Percentiles rank a stretch among this genome's conserved stretches.
These are phyloP conservation scores for Dendryphion nanum DNA, from an alignment of 2,329 filamentous ascomycete species.

Conservation along the genomic window DNA sequence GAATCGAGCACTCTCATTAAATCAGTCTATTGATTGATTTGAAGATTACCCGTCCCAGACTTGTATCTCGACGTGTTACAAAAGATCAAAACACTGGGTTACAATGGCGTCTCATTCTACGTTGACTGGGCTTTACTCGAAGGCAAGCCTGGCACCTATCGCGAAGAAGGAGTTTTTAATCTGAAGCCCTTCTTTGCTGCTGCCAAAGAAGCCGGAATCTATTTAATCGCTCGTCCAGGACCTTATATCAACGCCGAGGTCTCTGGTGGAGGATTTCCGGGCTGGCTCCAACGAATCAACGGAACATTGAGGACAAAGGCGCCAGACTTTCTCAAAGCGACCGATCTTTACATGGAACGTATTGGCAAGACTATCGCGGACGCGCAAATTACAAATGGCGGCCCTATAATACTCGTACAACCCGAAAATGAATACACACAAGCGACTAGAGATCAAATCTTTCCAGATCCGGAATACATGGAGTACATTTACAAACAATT, in stretches of 20 bases:
- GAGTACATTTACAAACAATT: slow-evolving; percentile 68
- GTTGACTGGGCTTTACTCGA: slow-evolving; percentile 76
- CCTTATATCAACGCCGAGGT: slow-evolving; percentile 79
- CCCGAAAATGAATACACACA: slow-evolving; percentile 78
- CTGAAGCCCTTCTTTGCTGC: slow-evolving; percentile 75
- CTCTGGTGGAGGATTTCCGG: slow-evolving; percentile 75
- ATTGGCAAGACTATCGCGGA: slow-evolving; percentile 68
- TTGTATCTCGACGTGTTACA: slow-evolving; percentile 74
- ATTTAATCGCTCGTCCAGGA: slow-evolving; percentile 67
- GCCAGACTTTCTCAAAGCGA: slow-evolving; percentile 62
- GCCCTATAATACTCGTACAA: slow-evolving; percentile 75
- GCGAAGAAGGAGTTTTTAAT: slow-evolving; percentile 69
- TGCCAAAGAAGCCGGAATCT: slow-evolving; percentile 70
- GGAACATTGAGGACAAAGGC: slow-evolving; percentile 64
- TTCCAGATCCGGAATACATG: slow-evolving; percentile 68
- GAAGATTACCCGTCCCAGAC: slow-evolving; percentile 60
- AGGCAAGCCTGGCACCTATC: slow-evolving; percentile 68
- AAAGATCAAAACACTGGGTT: slow-evolving; percentile 78
- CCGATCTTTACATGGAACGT: slow-evolving; percentile 61
- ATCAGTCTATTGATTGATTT: neutral
- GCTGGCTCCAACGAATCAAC: slow-evolving; percentile 71
- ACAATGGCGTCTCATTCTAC: slow-evolving; percentile 78
- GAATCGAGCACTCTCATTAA: neutral
- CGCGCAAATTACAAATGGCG: slow-evolving; percentile 78
- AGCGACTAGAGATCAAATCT: slow-evolving; percentile 48